Percentiles rank a stretch among this genome's conserved stretches.
phyloP scores from a whole-genome alignment of 306 rosid genomes.

The Sechiopsis laciniata region DNA sequence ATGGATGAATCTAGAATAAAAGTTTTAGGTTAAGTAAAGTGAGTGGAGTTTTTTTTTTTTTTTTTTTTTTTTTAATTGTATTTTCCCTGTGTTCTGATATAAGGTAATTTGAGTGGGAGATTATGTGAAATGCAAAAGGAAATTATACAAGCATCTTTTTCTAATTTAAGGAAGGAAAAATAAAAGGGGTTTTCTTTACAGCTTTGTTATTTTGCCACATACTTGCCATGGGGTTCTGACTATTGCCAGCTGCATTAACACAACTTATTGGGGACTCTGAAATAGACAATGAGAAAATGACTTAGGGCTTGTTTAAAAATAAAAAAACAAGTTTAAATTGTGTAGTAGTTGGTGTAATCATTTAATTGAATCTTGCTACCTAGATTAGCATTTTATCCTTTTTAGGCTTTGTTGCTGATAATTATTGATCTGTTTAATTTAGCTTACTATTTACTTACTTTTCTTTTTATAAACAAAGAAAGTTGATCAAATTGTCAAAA shows the following conservation, averaged over 20 bases:
- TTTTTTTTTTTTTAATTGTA: neutral
- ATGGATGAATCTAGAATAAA: neutral
- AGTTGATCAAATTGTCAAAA: no score
- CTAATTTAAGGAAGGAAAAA: neutral
- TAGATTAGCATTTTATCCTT: neutral
- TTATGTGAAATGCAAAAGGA: neutral
- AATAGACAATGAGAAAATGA: slow-evolving; percentile 19
- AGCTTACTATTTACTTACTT: neutral
- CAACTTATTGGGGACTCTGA: slow-evolving; percentile 20
- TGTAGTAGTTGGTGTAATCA: neutral
- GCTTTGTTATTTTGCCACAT: slow-evolving; percentile 19
- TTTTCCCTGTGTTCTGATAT: no score
- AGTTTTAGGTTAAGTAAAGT: neutral
- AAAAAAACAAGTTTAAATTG: neutral
- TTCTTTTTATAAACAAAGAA: no score
- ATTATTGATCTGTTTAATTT: neutral
- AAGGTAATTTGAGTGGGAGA: no score
- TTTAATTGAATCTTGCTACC: neutral
- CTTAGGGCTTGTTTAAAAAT: neutral
- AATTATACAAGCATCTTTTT: slow-evolving; percentile 2
- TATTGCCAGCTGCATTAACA: slow-evolving; percentile 22
- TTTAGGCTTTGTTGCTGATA: neutral
- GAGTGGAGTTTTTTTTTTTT: neutral
- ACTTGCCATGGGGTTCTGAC: slow-evolving; percentile 21
- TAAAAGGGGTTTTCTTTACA: neutral